Evolutionary conservation across 78 protist species (phyloP).

Genomic region (Mastigamoeba balamuthi): DNA sequence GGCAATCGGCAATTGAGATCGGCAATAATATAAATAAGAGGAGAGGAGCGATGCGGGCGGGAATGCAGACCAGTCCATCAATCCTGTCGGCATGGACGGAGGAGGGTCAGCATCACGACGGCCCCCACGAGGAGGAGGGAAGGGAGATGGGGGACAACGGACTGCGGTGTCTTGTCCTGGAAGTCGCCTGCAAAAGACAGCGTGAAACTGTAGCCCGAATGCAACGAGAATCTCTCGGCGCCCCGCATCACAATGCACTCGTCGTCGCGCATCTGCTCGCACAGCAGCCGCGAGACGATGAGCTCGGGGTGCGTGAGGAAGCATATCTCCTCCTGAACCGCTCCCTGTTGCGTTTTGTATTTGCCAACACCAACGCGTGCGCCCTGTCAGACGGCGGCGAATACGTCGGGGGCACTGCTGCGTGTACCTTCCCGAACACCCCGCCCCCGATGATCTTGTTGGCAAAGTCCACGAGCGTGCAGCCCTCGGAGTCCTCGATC

Average conservation of each 20-base stretch:
- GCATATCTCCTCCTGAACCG: constrained; percentile 74
- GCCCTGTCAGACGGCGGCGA: no score
- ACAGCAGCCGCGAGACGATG: constrained; percentile 27
- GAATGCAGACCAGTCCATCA: no score
- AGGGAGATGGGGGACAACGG: not conserved
- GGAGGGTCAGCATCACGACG: no score
- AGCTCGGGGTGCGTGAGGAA: constrained; percentile 52
- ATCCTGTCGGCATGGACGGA: no score
- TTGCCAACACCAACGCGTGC: not conserved
- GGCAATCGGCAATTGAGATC: no score
- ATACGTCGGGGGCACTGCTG: no score
- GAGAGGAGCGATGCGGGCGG: no score
- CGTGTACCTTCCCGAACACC: constrained; percentile 42
- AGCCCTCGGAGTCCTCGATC: no score
- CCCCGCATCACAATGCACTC: constrained; percentile 53
- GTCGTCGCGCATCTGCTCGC: constrained; percentile 12
- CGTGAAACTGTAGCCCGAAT: constrained; percentile 28
- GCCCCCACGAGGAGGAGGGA: not conserved
- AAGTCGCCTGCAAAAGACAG: not conserved
- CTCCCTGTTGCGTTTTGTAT: constrained; percentile 20
- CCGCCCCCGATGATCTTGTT: constrained; percentile 73
- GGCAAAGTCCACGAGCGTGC: constrained; percentile 66
- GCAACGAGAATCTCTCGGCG: constrained; percentile 34
- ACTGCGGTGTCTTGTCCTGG: not conserved
- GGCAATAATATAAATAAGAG: no score